A percentile compares a stretch with the other conserved stretches of the same genome.
Conservation (phyloP, 208 protist species). For the Trypanosoma theileri region DNA sequence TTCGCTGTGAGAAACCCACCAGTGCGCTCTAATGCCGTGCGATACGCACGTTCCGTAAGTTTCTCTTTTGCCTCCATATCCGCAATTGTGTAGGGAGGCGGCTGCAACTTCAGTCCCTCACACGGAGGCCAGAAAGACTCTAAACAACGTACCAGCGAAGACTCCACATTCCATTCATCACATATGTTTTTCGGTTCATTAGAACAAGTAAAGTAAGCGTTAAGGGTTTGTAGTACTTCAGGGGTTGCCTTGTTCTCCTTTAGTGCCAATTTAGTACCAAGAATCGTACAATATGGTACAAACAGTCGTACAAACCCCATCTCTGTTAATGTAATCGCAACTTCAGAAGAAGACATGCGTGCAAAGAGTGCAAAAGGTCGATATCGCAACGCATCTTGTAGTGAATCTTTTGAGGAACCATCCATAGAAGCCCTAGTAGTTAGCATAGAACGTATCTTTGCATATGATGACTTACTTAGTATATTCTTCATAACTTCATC, state of each 20-base stretch:
- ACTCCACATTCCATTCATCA: background rate
- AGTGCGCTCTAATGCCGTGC: conserved; percentile 24
- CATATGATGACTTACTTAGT: conserved; percentile 36
- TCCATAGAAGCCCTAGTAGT: conserved; percentile 32
- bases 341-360: conserved; percentile 43
- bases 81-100: conserved; percentile 21
- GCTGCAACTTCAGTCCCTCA: conserved; percentile 39
- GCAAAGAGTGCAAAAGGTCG: conserved; percentile 45
- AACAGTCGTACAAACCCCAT: conserved; percentile 60
- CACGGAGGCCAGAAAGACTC: conserved; percentile 61
- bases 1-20: conserved; percentile 22
- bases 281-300: conserved; percentile 52
- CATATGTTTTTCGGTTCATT: background rate
- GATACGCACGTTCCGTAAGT: conserved; percentile 38
- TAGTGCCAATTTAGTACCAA: conserved; percentile 32
- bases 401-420: conserved; percentile 20
- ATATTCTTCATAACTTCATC: conserved; percentile 30
- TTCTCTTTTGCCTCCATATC: conserved; percentile 36
- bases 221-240: conserved; percentile 8
- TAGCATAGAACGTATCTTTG: conserved; percentile 47
- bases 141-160: conserved; percentile 28
- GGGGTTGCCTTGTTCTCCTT: background rate
- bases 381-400: conserved; percentile 45
- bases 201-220: conserved; percentile 1
- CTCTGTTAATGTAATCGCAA: conserved; percentile 71